Evolutionary conservation across 2,329 filamentous ascomycete genomes (phyloP), one percentile per base, ranked within the genome.

Genomic region (Penicillium corylophilum): DNA sequence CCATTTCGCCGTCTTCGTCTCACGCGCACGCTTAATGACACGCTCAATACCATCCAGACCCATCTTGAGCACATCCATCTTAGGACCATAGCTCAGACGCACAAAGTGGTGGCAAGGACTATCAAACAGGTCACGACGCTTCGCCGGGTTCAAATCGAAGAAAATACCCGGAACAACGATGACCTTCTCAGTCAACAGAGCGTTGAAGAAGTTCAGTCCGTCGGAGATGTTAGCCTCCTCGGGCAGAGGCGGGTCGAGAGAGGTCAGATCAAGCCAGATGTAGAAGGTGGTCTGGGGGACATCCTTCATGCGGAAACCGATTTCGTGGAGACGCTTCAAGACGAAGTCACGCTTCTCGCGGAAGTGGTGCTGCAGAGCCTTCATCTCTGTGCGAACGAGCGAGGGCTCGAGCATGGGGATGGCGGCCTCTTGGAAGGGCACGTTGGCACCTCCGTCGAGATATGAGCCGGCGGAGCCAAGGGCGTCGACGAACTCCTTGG

Each of bases 91-190:
- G 50, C 87, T 90, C 63, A 95, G 82, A 46, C 90, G 82, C 24
- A 95, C 88, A 70, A 93, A 95, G 75, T 94, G 88, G 74, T 97
- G 93, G 74, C 93, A 96, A 53, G 93, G 93, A 61, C 85, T 90
- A 75, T 97, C 93, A 61, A 97, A 97, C 62, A 97, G 74, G 72
- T 97, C 93, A 69, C 93, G 82, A 59, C 93, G 82, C 71, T 90
- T 88, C 31, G 88, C 87, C 4, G 93, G 93, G 77, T 97, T 97
- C 59, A 97, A 75, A 67, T 97, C 93, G 71, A 97, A 97, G 82
- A 97, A 97, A 72, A 97, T 97, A 54, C 93, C 93, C 0, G 93
- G 93, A 4, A 97, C 93, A 16, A 96, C 91, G 67, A 96, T 96
- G 61, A 95, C 90, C 80, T 95, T 95, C 79, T 96, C 91, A 66